Evolutionary conservation across 208 protist genomes (phyloP).

Genomic region (Tritrichomonas foetus): DNA sequence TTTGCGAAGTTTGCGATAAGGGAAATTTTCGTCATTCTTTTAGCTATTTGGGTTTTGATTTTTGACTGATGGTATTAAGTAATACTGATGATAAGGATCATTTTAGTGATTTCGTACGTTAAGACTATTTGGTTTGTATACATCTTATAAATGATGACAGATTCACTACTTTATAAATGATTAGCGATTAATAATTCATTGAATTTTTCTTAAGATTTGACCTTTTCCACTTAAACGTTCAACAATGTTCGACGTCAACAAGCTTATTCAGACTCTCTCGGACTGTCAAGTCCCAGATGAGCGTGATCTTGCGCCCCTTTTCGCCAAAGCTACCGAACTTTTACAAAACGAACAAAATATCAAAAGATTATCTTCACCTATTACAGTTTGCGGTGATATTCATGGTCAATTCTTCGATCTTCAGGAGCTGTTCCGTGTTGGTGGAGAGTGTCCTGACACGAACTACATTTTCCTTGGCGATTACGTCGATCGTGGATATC

Average conservation of each 20-base stretch:
- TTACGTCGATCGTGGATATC: constrained; percentile 49
- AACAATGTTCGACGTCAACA: constrained; percentile 12
- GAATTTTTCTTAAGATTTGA: too few species aligned
- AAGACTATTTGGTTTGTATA: too few species aligned
- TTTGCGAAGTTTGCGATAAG: too few species aligned
- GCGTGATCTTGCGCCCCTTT: not conserved
- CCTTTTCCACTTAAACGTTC: too few species aligned
- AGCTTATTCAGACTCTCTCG: not conserved
- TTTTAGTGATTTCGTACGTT: too few species aligned
- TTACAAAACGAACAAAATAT: not conserved
- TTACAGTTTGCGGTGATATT: constrained; percentile 41
- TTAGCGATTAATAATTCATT: too few species aligned
- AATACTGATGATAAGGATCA: too few species aligned
- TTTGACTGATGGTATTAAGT: too few species aligned
- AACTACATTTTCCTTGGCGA: constrained; percentile 91
- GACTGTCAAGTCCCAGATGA: not conserved
- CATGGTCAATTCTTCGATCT: constrained; percentile 60
- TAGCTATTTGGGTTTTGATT: too few species aligned
- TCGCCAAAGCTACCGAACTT: not conserved
- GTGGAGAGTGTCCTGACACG: constrained; percentile 76
- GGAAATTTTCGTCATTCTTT: too few species aligned
- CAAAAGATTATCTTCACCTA: not conserved
- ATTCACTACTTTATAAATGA: too few species aligned
- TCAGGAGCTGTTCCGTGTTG: constrained; percentile 74
- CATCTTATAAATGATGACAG: too few species aligned